These are phyloP conservation scores for Marasmius fiardii DNA, from an alignment of 1,284 basidiomycete genomes.

Conservation along the genomic window DNA sequence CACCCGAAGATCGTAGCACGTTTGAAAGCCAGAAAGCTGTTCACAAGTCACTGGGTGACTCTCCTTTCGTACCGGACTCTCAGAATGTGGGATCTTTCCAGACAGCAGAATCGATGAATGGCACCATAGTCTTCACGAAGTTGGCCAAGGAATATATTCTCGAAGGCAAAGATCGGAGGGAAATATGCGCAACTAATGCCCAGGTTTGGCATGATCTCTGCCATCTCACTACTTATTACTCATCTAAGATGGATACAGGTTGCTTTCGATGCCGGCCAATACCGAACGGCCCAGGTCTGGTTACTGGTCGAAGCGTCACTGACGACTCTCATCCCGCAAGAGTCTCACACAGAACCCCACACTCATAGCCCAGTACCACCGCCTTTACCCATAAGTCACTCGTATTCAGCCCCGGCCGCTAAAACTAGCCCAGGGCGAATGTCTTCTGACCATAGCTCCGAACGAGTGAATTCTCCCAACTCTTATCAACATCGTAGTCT, in stretches of 20 bases:
- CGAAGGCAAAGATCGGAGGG: conserved; percentile 48
- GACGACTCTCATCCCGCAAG: conserved; percentile 39
- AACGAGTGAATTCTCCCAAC: conserved; percentile 8
- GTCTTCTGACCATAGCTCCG: conserved; percentile 19
- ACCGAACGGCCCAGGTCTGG: conserved; percentile 71
- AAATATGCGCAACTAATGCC: conserved; percentile 58
- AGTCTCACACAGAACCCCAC: conserved; percentile 17
- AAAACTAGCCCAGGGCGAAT: conserved; percentile 31
- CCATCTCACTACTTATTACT: neutral
- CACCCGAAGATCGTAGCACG: conserved; percentile 41
- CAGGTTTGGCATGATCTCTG: conserved; percentile 34
- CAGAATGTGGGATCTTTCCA: conserved; percentile 56
- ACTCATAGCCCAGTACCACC: conserved; percentile 15
- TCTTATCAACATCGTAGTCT: conserved; percentile 12
- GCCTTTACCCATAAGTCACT: conserved; percentile 29
- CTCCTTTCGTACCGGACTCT: conserved; percentile 37
- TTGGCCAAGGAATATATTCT: conserved; percentile 69
- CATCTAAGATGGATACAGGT: conserved; percentile 34
- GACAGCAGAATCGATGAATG: conserved; percentile 30
- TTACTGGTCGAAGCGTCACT: conserved; percentile 59
- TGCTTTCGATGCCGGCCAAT: conserved; percentile 57
- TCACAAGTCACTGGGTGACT: conserved; percentile 52
- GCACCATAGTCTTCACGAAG: conserved; percentile 52
- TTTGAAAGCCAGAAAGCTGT: conserved; percentile 32
- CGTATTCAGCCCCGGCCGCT: conserved; percentile 40